These are phyloP conservation scores for Brassica rapa DNA, from an alignment of 345 rosid genomes.

Conservation along the genomic window DNA sequence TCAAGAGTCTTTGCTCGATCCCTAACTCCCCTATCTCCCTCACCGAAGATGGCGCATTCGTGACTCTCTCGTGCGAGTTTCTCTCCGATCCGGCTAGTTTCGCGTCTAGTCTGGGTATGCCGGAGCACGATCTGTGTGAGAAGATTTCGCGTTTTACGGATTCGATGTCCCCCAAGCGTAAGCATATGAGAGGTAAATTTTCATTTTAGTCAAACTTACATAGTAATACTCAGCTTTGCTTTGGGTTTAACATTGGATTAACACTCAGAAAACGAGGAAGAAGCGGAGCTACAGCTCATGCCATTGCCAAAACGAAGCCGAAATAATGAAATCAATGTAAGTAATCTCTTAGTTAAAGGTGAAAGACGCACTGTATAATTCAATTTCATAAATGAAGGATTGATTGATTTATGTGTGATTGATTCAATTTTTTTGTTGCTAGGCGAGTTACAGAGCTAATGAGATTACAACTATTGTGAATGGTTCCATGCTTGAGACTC, in stretches of 20 bases:
- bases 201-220: neutral
- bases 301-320: constrained; percentile 34
- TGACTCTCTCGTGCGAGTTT: constrained; percentile 30
- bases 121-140: constrained; percentile 13
- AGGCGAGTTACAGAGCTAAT: constrained; percentile 14
- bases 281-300: constrained; percentile 21
- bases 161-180: neutral
- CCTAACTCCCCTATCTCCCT: constrained; percentile 40
- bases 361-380: neutral
- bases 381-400: neutral
- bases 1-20: constrained; percentile 30
- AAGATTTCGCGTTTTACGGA: constrained; percentile 15
- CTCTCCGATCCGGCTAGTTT: constrained; percentile 30
- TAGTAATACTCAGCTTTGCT: neutral
- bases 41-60: constrained; percentile 23
- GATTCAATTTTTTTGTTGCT: neutral
- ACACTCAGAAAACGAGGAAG: constrained; percentile 17
- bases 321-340: constrained; percentile 19
- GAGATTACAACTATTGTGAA: constrained; percentile 15
- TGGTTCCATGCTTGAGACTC: constrained; percentile 32
- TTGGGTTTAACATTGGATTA: neutral
- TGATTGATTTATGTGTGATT: neutral
- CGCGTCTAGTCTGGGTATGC: constrained; percentile 23
- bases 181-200: constrained; percentile 31
- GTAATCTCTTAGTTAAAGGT: neutral